phyloP scores from a whole-genome alignment of 345 rosid genomes.

The Citrus medica region DNA sequence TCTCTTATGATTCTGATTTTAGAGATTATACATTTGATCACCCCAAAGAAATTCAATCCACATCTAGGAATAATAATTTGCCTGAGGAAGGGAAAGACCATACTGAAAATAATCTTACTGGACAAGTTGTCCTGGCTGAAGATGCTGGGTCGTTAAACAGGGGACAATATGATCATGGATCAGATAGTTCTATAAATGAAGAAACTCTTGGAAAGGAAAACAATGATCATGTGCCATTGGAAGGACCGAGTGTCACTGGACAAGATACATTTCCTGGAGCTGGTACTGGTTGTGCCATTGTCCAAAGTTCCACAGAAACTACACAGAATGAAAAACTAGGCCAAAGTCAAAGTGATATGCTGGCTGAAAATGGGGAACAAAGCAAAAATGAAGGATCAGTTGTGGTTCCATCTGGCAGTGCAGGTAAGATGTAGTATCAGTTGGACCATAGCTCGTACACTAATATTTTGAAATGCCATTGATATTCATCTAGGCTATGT shows the following conservation, averaged over 20 bases:
- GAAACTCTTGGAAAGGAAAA: conserved; percentile 15
- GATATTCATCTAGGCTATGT: neutral
- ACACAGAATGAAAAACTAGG: conserved; percentile 9
- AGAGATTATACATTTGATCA: conserved; percentile 35
- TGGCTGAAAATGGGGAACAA: conserved; percentile 16
- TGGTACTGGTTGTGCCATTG: conserved; percentile 5
- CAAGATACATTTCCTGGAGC: conserved; percentile 17
- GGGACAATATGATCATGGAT: conserved; percentile 15
- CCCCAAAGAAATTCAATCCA: conserved; percentile 27
- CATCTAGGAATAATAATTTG: conserved; percentile 20
- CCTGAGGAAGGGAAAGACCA: conserved; percentile 7
- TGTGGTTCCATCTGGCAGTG: conserved; percentile 16
- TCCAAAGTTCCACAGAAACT: conserved; percentile 12
- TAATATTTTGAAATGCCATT: neutral
- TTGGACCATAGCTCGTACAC: neutral
- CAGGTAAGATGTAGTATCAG: neutral
- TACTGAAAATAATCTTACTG: conserved; percentile 10
- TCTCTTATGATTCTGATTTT: conserved; percentile 55
- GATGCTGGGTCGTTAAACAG: conserved; percentile 14
- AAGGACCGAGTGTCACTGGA: conserved; percentile 12
- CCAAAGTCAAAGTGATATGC: conserved; percentile 18
- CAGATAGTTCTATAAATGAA: conserved; percentile 17
- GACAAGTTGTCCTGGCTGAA: conserved; percentile 29
- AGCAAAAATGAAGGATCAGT: conserved; percentile 16
- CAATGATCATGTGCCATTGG: conserved; percentile 1